Evolutionary conservation across 2,329 filamentous ascomycete species (phyloP).

Genomic region (Lasiodiplodia sp.): DNA sequence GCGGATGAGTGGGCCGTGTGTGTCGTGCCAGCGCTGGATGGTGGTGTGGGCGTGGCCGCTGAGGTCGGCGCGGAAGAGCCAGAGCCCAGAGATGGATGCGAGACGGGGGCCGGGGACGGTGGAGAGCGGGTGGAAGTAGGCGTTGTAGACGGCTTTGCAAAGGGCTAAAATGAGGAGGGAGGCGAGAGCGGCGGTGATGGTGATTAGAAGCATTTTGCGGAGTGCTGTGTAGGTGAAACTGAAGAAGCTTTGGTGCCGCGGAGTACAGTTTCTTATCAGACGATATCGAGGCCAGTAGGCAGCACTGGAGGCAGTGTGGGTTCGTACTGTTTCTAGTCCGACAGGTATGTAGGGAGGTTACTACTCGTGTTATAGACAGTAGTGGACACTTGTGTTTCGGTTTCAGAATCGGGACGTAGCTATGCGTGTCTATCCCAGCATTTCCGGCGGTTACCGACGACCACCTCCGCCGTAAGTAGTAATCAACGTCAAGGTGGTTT

Average conservation of each 20-base stretch:
- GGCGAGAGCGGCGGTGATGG: neutral
- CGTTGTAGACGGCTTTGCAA: neutral
- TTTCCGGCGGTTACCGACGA: neutral
- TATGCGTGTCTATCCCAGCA: neutral
- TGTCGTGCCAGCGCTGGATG: neutral
- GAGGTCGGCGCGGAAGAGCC: neutral
- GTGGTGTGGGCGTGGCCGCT: neutral
- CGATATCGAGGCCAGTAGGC: too few species aligned
- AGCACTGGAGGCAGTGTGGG: too few species aligned
- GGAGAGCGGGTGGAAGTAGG: neutral
- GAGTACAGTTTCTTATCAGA: too few species aligned
- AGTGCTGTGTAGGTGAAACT: rapidly evolving
- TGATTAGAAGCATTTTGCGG: neutral
- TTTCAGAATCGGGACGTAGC: neutral
- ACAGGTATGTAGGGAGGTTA: neutral
- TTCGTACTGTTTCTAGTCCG: neutral
- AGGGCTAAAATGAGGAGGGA: neutral
- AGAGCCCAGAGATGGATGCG: neutral
- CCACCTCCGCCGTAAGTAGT: neutral
- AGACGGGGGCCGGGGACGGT: neutral
- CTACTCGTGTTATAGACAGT: neutral
- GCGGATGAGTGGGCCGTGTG: neutral
- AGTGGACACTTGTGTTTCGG: neutral
- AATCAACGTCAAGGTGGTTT: neutral
- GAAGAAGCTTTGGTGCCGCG: too few species aligned